A percentile compares a stretch with the other conserved stretches of the same genome.
Evolutionary conservation across 2,329 filamentous ascomycete genomes (phyloP).

Genomic region (Fusarium musae): DNA sequence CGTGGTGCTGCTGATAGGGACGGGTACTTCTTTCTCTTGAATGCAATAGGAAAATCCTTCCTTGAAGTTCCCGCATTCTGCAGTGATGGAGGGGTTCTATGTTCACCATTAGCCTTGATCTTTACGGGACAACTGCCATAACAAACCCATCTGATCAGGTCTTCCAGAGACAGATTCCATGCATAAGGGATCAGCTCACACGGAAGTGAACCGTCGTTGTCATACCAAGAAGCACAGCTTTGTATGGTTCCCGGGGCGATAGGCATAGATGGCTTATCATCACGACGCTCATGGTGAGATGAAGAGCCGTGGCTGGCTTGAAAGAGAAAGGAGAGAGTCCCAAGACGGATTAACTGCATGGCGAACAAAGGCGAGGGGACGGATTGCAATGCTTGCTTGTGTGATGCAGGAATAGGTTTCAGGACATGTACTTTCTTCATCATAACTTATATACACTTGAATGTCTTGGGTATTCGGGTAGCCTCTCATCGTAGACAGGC

Average conservation of each 20-base stretch:
- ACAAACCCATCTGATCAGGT: neutral
- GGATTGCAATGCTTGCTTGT: no score
- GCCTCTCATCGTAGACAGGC: neutral
- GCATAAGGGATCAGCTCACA: neutral
- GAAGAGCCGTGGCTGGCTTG: neutral
- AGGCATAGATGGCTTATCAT: neutral
- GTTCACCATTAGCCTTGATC: neutral
- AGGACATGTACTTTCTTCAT: neutral
- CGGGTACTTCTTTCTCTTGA: no score
- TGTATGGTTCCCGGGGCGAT: neutral
- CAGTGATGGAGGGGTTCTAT: no score
- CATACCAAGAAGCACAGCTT: neutral
- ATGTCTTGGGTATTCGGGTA: neutral
- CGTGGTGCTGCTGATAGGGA: no score
- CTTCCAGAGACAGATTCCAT: neutral
- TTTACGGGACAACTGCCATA: fast-evolving
- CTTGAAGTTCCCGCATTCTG: no score
- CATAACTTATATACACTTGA: neutral
- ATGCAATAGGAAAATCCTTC: no score
- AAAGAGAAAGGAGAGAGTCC: neutral
- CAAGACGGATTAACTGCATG: neutral
- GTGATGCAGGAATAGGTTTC: neutral
- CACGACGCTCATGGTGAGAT: neutral
- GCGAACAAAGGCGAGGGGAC: neutral
- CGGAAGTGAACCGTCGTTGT: neutral